These are phyloP conservation scores for Kockovaella imperatae DNA, from an alignment of 768 basidiomycete genomes.

Conservation along the genomic window DNA sequence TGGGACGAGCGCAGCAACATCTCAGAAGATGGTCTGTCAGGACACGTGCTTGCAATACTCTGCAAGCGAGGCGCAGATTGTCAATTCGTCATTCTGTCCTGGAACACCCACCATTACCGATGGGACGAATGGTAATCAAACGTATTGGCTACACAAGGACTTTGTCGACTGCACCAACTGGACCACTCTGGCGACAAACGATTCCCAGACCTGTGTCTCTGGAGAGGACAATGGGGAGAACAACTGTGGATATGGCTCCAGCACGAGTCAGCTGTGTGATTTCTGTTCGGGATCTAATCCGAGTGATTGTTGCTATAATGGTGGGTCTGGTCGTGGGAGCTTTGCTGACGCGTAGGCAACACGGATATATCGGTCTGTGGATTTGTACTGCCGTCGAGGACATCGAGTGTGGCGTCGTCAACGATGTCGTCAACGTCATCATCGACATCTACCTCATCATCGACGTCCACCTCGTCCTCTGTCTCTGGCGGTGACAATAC, in stretches of 20 bases:
- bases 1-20: slow-evolving; percentile 22
- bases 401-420: too few species aligned
- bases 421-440: slow-evolving; percentile 1
- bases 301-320: slow-evolving; percentile 35
- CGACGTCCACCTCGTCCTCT: slow-evolving; percentile 4
- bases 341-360: slow-evolving; percentile 12
- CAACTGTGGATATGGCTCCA: slow-evolving; percentile 36
- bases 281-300: slow-evolving; percentile 29
- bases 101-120: too few species aligned
- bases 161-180: slow-evolving; percentile 41
- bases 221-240: slow-evolving; percentile 30
- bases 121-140: slow-evolving; percentile 26
- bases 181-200: slow-evolving; percentile 36
- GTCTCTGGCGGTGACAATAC: slow-evolving; percentile 6
- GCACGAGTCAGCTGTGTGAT: slow-evolving; percentile 25
- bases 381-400: slow-evolving; percentile 26
- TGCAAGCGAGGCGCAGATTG: slow-evolving; percentile 23
- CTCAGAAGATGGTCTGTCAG: slow-evolving; percentile 43
- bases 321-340: slow-evolving; percentile 4
- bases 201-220: slow-evolving; percentile 30
- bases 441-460: background rate
- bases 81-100: slow-evolving; percentile 34
- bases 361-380: slow-evolving; percentile 37
- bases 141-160: slow-evolving; percentile 33
- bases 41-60: slow-evolving; percentile 40